Evolutionary conservation across 352 stramenopile species (phyloP).

Genomic region (Phytopythium sindhum): DNA sequence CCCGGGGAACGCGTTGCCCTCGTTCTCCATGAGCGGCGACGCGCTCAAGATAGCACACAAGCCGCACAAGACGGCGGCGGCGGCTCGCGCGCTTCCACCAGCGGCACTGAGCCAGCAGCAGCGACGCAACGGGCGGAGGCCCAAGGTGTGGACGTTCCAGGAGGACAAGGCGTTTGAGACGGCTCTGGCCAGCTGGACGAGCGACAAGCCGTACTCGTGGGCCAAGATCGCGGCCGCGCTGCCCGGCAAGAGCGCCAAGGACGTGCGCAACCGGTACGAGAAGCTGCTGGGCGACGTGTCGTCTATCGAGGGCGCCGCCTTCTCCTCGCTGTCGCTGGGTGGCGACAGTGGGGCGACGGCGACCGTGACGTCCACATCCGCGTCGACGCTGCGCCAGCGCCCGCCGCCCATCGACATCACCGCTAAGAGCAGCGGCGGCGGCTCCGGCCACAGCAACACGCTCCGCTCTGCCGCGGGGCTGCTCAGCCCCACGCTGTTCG

Average conservation of each 20-base stretch:
- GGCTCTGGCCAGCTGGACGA: constrained; percentile 56
- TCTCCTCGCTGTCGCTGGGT: constrained; percentile 5
- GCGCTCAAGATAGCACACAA: not conserved
- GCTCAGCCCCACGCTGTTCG: constrained; percentile 77
- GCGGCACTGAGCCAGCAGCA: constrained; percentile 16
- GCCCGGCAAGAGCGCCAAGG: constrained; percentile 70
- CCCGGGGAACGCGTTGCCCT: constrained; percentile 5
- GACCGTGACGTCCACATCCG: not conserved
- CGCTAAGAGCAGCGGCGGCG: not conserved
- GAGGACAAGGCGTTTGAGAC: constrained; percentile 83
- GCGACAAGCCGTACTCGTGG: constrained; percentile 71
- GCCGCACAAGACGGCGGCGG: not conserved
- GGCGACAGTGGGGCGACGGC: too few species aligned
- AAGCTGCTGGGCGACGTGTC: constrained; percentile 72
- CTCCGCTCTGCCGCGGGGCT: constrained; percentile 20
- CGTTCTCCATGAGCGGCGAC: not conserved
- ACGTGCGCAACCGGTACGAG: constrained; percentile 70
- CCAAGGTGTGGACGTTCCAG: constrained; percentile 74
- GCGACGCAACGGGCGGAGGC: constrained; percentile 20
- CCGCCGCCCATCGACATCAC: constrained; percentile 11
- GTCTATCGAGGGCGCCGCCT: constrained; percentile 45
- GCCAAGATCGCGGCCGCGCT: constrained; percentile 65
- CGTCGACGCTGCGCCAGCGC: not conserved
- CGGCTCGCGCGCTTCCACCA: not conserved
- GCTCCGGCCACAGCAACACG: not conserved